Percentiles rank a stretch among this genome's conserved stretches.
Conservation (phyloP, 805 yeast species). For the Soucietia sequanensis region DNA sequence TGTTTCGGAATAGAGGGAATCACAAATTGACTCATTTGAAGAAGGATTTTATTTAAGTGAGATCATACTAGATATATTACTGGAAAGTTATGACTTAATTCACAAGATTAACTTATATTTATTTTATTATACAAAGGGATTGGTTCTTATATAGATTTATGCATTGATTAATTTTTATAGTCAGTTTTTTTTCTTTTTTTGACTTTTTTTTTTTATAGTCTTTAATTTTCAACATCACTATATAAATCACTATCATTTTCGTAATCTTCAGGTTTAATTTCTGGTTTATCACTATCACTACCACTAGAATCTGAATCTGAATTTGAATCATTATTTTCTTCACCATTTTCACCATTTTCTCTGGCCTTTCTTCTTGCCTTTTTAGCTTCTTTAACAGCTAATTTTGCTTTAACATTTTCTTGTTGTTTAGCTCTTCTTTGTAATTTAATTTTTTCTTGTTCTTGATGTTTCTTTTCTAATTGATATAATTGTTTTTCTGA, state of each 20-base stretch:
- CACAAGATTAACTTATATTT: no score
- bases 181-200: no score
- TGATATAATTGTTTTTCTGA: conserved; percentile 55
- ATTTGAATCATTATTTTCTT: conserved; percentile 20
- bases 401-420: conserved; percentile 73
- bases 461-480: conserved; percentile 67
- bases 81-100: no score
- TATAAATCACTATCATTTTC: conserved; percentile 51
- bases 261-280: conserved; percentile 44
- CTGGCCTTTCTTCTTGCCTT: conserved; percentile 64
- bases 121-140: no score
- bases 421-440: conserved; percentile 76
- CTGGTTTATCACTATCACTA: conserved; percentile 31
- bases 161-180: no score
- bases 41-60: no score
- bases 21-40: no score
- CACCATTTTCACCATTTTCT: conserved; percentile 33
- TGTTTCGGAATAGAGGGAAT: background rate
- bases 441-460: conserved; percentile 59
- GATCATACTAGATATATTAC: no score
- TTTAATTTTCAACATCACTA: conserved; percentile 29
- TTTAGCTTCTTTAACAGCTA: conserved; percentile 70
- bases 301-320: conserved; percentile 21
- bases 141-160: no score
- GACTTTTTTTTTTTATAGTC: no score